These are phyloP conservation scores for Fonsecaea monophora DNA, from an alignment of 2,329 filamentous ascomycete genomes.

Conservation along the genomic window DNA sequence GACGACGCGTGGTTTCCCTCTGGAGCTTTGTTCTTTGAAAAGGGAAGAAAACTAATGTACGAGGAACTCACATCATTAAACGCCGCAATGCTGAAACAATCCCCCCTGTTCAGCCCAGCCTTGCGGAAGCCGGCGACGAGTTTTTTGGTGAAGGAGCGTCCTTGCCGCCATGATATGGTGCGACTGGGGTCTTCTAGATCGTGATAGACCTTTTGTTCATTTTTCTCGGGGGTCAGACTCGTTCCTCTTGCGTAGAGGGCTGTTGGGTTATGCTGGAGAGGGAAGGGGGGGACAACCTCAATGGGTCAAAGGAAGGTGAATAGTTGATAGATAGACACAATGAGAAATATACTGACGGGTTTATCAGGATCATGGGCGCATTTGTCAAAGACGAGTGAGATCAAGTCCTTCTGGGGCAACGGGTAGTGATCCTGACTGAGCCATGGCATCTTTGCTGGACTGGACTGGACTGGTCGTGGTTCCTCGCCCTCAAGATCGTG, in stretches of 20 bases:
- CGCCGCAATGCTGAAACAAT: slow-evolving; percentile 63
- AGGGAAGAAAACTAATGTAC: too few relatives aligned
- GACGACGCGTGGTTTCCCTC: neutral
- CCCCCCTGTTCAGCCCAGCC: slow-evolving; percentile 48
- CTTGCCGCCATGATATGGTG: slow-evolving; percentile 24
- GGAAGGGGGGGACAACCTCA: too few relatives aligned
- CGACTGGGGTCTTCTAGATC: slow-evolving; percentile 53
- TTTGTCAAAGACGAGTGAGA: slow-evolving; percentile 63
- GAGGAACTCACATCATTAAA: slow-evolving; percentile 52
- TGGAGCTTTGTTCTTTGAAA: too few relatives aligned
- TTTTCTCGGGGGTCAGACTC: neutral
- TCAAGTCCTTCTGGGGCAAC: slow-evolving; percentile 52
- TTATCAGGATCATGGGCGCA: slow-evolving; percentile 57
- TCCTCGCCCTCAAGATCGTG: too few relatives aligned
- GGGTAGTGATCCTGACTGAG: slow-evolving; percentile 7
- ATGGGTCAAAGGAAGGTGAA: neutral
- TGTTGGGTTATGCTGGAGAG: too few relatives aligned
- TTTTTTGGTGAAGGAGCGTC: slow-evolving; percentile 49
- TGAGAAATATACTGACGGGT: slow-evolving; percentile 46
- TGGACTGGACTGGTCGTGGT: neutral
- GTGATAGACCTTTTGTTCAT: slow-evolving; percentile 52
- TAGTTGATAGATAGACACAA: neutral
- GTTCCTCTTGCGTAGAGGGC: neutral
- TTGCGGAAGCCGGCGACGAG: slow-evolving; percentile 58
- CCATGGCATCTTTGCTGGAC: slow-evolving; percentile 10